These are phyloP conservation scores for Hypoxylon rickii DNA, from an alignment of 495 filamentous ascomycete species.

Conservation along the genomic window DNA sequence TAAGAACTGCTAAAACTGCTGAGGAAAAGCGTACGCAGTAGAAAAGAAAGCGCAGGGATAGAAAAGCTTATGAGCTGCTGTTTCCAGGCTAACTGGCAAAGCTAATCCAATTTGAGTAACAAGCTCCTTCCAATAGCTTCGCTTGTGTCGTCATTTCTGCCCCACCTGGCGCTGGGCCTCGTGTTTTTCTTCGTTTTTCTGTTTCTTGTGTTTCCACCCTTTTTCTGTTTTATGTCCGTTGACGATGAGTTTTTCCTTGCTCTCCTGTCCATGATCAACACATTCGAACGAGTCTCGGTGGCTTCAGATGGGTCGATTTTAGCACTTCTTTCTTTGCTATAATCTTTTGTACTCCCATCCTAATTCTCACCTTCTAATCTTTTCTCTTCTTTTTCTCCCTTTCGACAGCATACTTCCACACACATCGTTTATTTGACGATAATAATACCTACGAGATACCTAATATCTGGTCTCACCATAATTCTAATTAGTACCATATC, in stretches of 20 bases:
- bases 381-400: background rate
- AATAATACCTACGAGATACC: no score
- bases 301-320: background rate
- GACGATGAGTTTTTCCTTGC: conserved; percentile 9
- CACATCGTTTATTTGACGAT: background rate
- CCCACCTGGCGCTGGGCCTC: conserved; percentile 16
- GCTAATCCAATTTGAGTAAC: conserved; percentile 22
- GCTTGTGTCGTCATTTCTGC: conserved; percentile 28
- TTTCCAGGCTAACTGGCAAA: conserved; percentile 20
- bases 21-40: no score
- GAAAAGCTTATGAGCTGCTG: background rate
- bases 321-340: background rate
- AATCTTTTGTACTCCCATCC: background rate
- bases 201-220: conserved; percentile 7
- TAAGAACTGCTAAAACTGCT: no score
- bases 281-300: no score
- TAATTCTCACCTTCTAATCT: background rate
- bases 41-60: background rate
- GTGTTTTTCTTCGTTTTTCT: no score
- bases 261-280: background rate
- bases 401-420: background rate
- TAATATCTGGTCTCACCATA: no score
- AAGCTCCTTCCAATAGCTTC: conserved; percentile 32
- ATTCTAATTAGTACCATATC: background rate
- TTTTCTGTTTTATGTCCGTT: conserved; percentile 7